Evolutionary conservation across 2,329 filamentous ascomycete species (phyloP).

Genomic region (Bipolaris zeicola): DNA sequence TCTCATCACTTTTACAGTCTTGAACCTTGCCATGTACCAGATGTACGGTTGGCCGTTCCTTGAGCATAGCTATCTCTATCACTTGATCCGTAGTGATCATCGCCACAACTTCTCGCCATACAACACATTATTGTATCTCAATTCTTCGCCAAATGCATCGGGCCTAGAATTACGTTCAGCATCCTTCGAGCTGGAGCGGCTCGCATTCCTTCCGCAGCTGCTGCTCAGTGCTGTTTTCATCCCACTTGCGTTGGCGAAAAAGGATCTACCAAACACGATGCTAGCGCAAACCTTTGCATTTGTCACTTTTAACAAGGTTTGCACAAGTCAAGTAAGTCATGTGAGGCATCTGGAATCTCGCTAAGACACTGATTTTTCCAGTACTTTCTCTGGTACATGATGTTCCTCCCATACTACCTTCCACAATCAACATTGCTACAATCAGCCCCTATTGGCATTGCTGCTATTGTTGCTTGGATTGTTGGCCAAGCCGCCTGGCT

Average conservation of each 20-base stretch:
- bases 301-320: slow-evolving; percentile 98
- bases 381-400: slow-evolving; percentile 99
- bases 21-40: slow-evolving; percentile 81
- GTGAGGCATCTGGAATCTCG: not conserved
- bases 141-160: slow-evolving; percentile 62
- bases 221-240: slow-evolving; percentile 78
- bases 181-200: slow-evolving; percentile 67
- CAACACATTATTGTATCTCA: slow-evolving; percentile 87
- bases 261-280: slow-evolving; percentile 81
- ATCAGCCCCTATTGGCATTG: slow-evolving; percentile 64
- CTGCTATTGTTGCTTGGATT: slow-evolving; percentile 75
- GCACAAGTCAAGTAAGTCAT: slow-evolving; percentile 83
- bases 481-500: slow-evolving; percentile 66
- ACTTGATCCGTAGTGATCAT: slow-evolving; percentile 91
- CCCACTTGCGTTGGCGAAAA: slow-evolving; percentile 77
- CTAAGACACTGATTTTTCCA: slow-evolving; percentile 45
- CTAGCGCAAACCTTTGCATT: slow-evolving; percentile 96
- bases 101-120: slow-evolving; percentile 98
- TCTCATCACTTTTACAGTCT: slow-evolving; percentile 70
- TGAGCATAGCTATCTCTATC: slow-evolving; percentile 89
- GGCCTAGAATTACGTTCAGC: slow-evolving; percentile 37
- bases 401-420: slow-evolving; percentile 90
- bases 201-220: slow-evolving; percentile 89
- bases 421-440: slow-evolving; percentile 75
- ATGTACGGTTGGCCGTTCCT: slow-evolving; percentile 79